phyloP scores from a whole-genome alignment of 352 stramenopile species.

The Thraustochytrium striatum region DNA sequence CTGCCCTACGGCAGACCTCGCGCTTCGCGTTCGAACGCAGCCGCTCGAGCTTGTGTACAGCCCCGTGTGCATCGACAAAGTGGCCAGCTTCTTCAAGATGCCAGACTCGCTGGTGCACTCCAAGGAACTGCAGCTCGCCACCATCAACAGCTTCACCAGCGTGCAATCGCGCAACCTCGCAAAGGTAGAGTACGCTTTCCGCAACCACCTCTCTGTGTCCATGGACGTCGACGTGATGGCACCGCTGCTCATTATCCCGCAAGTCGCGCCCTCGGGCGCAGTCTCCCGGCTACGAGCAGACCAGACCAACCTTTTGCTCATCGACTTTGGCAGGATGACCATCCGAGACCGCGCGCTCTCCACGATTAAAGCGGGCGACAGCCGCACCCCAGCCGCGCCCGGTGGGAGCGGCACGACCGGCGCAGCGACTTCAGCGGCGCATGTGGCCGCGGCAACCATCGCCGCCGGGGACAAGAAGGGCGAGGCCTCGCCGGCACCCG shows the following conservation, averaged over 20 bases:
- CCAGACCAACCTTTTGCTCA: conserved; percentile 34
- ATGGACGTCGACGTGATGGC: conserved; percentile 44
- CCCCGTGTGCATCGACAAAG: not conserved
- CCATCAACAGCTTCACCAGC: conserved; percentile 37
- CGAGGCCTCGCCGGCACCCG: not conserved
- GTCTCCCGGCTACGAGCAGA: no score
- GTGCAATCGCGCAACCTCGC: conserved; percentile 22
- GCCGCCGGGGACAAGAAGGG: not conserved
- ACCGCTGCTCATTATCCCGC: conserved; percentile 25
- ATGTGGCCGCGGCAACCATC: not conserved
- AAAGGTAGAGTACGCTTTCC: conserved; percentile 33
- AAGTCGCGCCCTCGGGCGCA: not conserved
- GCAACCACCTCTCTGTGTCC: conserved; percentile 40
- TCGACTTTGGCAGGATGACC: conserved; percentile 36
- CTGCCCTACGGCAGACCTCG: conserved; percentile 11
- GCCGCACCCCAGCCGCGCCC: not conserved
- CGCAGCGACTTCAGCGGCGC: not conserved
- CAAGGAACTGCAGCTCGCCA: conserved; percentile 9
- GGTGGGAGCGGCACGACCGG: no score
- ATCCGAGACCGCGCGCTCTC: conserved; percentile 32
- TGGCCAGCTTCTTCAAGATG: not conserved
- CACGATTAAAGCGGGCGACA: not conserved
- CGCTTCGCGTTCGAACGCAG: not conserved
- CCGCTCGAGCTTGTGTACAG: conserved; percentile 40
- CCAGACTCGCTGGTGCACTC: conserved; percentile 20